phyloP scores from a whole-genome alignment of 2,329 filamentous ascomycete species.

The Penicillium sp. region DNA sequence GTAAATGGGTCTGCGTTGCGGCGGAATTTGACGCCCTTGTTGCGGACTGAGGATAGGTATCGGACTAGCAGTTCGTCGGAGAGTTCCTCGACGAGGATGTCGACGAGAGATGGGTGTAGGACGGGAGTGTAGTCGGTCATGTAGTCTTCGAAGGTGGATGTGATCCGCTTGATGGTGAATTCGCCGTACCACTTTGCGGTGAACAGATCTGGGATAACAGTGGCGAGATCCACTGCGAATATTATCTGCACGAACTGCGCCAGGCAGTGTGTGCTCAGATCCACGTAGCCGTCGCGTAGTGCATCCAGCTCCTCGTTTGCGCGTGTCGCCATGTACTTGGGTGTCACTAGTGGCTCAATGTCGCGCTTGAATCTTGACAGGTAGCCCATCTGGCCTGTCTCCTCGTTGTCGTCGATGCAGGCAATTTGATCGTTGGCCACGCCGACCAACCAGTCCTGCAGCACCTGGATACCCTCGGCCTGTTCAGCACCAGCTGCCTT shows the following conservation, averaged over 20 bases:
- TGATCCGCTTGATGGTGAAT: conserved; percentile 88
- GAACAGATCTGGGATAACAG: conserved; percentile 86
- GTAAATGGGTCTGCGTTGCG: conserved; percentile 76
- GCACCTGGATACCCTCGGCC: conserved; percentile 68
- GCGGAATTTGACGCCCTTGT: conserved; percentile 86
- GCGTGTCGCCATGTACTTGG: conserved; percentile 71
- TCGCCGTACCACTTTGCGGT: conserved; percentile 83
- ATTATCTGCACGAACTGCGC: conserved; percentile 81
- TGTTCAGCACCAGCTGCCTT: conserved; percentile 51
- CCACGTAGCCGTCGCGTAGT: conserved; percentile 88
- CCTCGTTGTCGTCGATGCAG: conserved; percentile 84
- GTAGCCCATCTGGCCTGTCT: conserved; percentile 76
- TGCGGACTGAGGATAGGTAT: conserved; percentile 81
- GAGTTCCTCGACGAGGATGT: conserved; percentile 91
- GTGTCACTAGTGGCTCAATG: conserved; percentile 76
- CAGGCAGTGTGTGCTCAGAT: conserved; percentile 91
- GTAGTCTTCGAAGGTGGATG: conserved; percentile 94
- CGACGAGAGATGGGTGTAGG: conserved; percentile 80
- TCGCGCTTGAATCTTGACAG: conserved; percentile 82
- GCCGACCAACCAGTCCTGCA: conserved; percentile 90
- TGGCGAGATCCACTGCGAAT: conserved; percentile 83
- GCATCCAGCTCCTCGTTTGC: conserved; percentile 70
- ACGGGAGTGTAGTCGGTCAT: conserved; percentile 81
- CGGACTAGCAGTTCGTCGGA: conserved; percentile 84
- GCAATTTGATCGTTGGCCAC: conserved; percentile 98